These are phyloP conservation scores for Xylaria sp. DNA, from an alignment of 2,329 filamentous ascomycete species.

Conservation along the genomic window DNA sequence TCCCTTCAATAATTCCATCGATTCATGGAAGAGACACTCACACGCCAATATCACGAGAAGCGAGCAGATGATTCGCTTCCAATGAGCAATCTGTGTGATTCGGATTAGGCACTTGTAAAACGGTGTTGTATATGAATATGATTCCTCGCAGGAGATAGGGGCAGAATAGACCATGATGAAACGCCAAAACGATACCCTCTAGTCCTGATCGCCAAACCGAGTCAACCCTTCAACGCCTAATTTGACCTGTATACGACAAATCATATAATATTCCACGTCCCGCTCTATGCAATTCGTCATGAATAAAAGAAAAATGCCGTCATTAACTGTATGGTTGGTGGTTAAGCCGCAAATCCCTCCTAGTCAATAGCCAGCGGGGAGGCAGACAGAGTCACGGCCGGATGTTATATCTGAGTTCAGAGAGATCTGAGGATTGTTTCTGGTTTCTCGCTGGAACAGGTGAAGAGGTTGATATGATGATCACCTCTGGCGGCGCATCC, in stretches of 20 bases:
- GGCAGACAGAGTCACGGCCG: not conserved
- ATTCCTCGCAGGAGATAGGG: conserved; percentile 12
- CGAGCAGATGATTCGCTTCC: not conserved
- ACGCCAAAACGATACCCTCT: conserved; percentile 19
- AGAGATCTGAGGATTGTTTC: conserved; percentile 45
- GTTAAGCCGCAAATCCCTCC: not conserved
- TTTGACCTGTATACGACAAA: conserved; percentile 12
- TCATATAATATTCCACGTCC: conserved; percentile 1
- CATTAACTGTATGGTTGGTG: conserved; percentile 12
- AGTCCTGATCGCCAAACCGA: conserved; percentile 7
- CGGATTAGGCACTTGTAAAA: not conserved
- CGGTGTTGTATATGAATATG: not conserved
- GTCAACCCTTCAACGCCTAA: conserved; percentile 18
- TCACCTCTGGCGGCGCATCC: conserved; percentile 88
- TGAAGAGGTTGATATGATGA: conserved; percentile 89
- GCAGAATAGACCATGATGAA: conserved; percentile 7
- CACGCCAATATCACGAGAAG: not conserved
- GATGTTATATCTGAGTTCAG: conserved; percentile 8
- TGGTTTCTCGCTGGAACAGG: conserved; percentile 66
- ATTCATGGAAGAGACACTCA: not conserved
- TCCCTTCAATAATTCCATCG: not conserved
- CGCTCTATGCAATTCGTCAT: conserved; percentile 29
- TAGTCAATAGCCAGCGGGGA: not conserved
- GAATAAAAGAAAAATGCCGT: conserved; percentile 25
- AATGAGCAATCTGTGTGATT: not conserved